These are phyloP conservation scores for Rhodotorula glutinis DNA, from an alignment of 1,284 basidiomycete species.

Conservation along the genomic window DNA sequence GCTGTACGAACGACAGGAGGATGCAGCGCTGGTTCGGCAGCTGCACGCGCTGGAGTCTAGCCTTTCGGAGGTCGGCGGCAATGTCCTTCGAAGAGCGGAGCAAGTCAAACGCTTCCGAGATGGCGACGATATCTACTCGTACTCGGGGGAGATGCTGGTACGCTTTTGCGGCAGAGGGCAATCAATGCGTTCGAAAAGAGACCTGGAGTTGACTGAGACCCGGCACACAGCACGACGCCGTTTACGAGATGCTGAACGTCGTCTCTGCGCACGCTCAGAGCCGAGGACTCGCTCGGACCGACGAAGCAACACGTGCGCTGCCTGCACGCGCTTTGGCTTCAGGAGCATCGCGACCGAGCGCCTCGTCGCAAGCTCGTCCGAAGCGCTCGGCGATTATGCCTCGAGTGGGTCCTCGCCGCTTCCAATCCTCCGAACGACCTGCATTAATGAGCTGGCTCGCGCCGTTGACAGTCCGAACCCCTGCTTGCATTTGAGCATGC, in stretches of 20 bases:
- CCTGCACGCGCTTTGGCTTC: not conserved
- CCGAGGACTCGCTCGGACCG: too few relatives aligned
- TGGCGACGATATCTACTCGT: too few relatives aligned
- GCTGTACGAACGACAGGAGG: too few relatives aligned
- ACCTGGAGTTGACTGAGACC: too few relatives aligned
- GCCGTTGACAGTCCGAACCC: not conserved
- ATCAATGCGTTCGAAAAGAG: too few relatives aligned
- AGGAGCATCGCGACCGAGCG: not conserved
- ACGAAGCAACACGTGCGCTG: not conserved
- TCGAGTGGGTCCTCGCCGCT: too few relatives aligned
- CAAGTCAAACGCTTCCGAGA: not conserved
- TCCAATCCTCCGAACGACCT: too few relatives aligned
- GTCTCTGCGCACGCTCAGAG: not conserved
- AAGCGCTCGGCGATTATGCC: not conserved
- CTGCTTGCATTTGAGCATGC: not conserved
- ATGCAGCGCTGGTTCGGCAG: not conserved
- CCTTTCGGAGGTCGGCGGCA: not conserved
- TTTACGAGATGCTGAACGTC: not conserved
- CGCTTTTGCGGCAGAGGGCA: too few relatives aligned
- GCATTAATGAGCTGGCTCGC: too few relatives aligned
- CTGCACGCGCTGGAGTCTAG: not conserved
- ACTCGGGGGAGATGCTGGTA: not conserved
- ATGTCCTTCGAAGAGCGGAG: not conserved
- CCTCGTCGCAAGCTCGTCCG: not conserved
- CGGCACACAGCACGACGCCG: constrained; percentile 10